A percentile compares a stretch with the other conserved stretches of the same genome.
These are phyloP conservation scores for Clathrospora elynae DNA, from an alignment of 2,329 filamentous ascomycete genomes.

Conservation along the genomic window DNA sequence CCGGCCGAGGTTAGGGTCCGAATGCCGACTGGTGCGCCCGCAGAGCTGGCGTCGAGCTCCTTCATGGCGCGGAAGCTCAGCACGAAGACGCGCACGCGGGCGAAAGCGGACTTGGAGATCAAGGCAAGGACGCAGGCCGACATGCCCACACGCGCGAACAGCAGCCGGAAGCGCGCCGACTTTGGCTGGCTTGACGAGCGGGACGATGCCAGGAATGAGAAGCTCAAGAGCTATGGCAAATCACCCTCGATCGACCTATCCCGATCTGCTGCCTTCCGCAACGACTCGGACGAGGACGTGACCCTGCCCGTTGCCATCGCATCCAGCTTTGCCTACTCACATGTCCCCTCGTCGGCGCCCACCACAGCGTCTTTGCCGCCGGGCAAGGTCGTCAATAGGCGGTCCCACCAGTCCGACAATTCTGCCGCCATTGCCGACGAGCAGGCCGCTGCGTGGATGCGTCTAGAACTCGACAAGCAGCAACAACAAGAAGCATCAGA, in stretches of 20 bases:
- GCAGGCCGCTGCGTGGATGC: slow-evolving; percentile 53
- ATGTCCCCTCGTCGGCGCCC: slow-evolving; percentile 49
- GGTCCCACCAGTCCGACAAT: slow-evolving; percentile 45
- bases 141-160: slow-evolving; percentile 39
- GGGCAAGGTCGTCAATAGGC: slow-evolving; percentile 19
- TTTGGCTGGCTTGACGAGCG: slow-evolving; percentile 28
- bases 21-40: slow-evolving; percentile 37
- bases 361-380: slow-evolving; percentile 51
- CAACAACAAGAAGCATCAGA: slow-evolving; percentile 29
- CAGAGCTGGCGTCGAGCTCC: slow-evolving; percentile 35
- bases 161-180: slow-evolving; percentile 40
- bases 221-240: slow-evolving; percentile 28
- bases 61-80: slow-evolving; percentile 31
- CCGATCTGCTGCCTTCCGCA: slow-evolving; percentile 22
- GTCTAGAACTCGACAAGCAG: slow-evolving; percentile 50
- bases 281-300: slow-evolving; percentile 44
- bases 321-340: slow-evolving; percentile 48
- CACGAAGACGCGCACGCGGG: slow-evolving; percentile 31
- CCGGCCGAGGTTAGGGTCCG: slow-evolving; percentile 31
- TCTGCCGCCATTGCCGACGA: slow-evolving; percentile 48
- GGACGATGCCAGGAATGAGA: slow-evolving; percentile 31
- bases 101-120: slow-evolving; percentile 32
- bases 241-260: slow-evolving; percentile 28
- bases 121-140: slow-evolving; percentile 20
- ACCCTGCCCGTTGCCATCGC: slow-evolving; percentile 51